Conservation (phyloP, 1,139 yeast species). For the Diutina scorzettiae region DNA sequence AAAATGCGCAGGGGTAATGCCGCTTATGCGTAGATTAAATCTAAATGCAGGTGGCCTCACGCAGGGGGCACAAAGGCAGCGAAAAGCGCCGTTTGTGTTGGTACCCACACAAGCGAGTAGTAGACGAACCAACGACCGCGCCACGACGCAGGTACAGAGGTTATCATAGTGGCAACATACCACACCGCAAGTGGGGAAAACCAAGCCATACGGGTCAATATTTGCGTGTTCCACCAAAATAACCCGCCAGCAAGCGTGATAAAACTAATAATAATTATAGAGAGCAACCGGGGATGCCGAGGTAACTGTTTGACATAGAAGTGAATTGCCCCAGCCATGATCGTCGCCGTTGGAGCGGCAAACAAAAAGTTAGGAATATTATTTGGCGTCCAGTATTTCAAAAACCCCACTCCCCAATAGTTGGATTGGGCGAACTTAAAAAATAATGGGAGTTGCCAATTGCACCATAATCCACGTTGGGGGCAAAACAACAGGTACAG, state of each 20-base stretch:
- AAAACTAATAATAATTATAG: conserved; percentile 24
- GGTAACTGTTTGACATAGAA: conserved; percentile 17
- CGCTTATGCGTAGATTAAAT: background rate
- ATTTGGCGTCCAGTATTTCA: conserved; percentile 68
- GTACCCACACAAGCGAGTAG: conserved; percentile 42
- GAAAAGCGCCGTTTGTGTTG: conserved; percentile 48
- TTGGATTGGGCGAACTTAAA: conserved; percentile 64
- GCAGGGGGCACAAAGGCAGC: conserved; percentile 72
- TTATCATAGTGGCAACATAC: conserved; percentile 41
- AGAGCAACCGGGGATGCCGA: conserved; percentile 20
- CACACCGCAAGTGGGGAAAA: conserved; percentile 68
- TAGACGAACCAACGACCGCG: conserved; percentile 18
- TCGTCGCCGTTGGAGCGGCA: conserved; percentile 52
- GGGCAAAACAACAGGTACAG: background rate
- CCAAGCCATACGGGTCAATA: conserved; percentile 65
- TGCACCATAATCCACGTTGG: conserved; percentile 71
- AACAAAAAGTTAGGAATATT: conserved; percentile 79
- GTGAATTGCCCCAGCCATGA: conserved; percentile 24
- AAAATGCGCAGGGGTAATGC: background rate
- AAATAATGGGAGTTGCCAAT: conserved; percentile 40
- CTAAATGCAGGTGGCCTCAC: background rate
- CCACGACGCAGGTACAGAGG: conserved; percentile 10
- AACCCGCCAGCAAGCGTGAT: conserved; percentile 40
- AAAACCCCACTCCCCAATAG: conserved; percentile 80
- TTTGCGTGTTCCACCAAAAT: conserved; percentile 74